Evolutionary conservation across 2,329 filamentous ascomycete genomes (phyloP), one percentile per base, ranked within the genome.

Genomic region (Rutstroemia sp.): DNA sequence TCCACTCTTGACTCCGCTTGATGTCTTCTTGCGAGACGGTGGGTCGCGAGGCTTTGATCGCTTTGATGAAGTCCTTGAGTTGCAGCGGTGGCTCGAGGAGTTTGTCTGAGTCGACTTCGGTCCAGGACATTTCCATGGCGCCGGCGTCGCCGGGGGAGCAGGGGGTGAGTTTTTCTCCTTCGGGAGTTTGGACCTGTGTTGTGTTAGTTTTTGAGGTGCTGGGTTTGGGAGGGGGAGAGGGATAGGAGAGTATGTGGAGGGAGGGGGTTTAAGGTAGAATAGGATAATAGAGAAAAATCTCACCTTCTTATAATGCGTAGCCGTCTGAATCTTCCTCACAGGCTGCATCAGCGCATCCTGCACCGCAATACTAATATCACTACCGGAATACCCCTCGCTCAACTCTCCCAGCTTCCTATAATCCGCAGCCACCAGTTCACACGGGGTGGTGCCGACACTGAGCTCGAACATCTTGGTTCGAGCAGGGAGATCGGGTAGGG

Each of bases 331-430:
- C 73, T 96, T 95, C 60, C 94, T 82, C 60, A 99, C 89, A 1
- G 94, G 95, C 69, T 96, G 91, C 94, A 99, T 99, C 41, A 99
- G 76, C 0, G 94, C 94, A 70, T 95, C 89, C 72, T 99, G 94
- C 19, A 97, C 94, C 3, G 90, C 91, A 68, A 97, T 97, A 67
- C 81, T 84, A 65, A 99, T 97, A 82, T 99, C 94, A 61, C 88
- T 95, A 38, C 94, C 94, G 0, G 92, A 96, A 73, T 96, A 99
- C 0, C 94, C 94, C 58, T 97, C 92, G 51, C 89, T 91, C 67
- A 92, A 76, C 65, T 88, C 80, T 2, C 88, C 91, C 61, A 99
- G 75, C 56, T 86, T 82, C 64, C 86, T 83, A 72, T 84, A 97
- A 71, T 99, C 94, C 37, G 83, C 80, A 16, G 81, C 74, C 57